Conservation (phyloP, 495 filamentous ascomycete species). For the Trichocladium uniseriatum region DNA sequence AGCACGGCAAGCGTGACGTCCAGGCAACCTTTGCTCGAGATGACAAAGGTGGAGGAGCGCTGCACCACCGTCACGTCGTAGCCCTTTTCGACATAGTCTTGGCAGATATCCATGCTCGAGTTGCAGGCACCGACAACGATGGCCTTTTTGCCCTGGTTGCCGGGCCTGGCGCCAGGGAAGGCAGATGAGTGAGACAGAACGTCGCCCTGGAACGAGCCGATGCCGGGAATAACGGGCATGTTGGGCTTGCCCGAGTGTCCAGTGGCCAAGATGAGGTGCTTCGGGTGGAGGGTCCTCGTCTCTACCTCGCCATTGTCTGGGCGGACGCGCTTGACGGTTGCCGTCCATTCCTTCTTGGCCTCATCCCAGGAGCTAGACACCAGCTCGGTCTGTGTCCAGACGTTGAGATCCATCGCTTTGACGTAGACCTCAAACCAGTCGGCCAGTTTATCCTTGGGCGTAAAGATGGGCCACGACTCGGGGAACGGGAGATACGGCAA, state of each 20-base stretch:
- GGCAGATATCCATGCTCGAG: conserved; percentile 73
- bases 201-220: conserved; percentile 50
- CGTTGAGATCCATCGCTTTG: conserved; percentile 63
- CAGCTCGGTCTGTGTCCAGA: conserved; percentile 56
- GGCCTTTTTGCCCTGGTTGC: conserved; percentile 54
- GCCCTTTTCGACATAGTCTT: conserved; percentile 72
- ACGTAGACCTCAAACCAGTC: conserved; percentile 72
- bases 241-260: conserved; percentile 65
- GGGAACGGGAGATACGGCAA: conserved; percentile 67
- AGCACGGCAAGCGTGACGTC: conserved; percentile 46
- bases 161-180: conserved; percentile 46
- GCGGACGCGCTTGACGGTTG: conserved; percentile 42
- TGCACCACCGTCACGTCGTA: conserved; percentile 81
- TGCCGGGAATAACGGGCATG: conserved; percentile 53
- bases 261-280: conserved; percentile 61
- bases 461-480: conserved; percentile 56
- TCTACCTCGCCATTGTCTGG: conserved; percentile 39
- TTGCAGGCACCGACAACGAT: conserved; percentile 75
- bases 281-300: conserved; percentile 51
- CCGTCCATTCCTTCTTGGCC: conserved; percentile 48
- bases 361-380: conserved; percentile 46
- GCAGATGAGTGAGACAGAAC: conserved; percentile 62
- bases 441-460: conserved; percentile 73
- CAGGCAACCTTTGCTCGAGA: conserved; percentile 41
- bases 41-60: conserved; percentile 63